Base-by-base conservation (phyloP, 2,329 filamentous ascomycete genomes). In the Cercospora sp. region DNA sequence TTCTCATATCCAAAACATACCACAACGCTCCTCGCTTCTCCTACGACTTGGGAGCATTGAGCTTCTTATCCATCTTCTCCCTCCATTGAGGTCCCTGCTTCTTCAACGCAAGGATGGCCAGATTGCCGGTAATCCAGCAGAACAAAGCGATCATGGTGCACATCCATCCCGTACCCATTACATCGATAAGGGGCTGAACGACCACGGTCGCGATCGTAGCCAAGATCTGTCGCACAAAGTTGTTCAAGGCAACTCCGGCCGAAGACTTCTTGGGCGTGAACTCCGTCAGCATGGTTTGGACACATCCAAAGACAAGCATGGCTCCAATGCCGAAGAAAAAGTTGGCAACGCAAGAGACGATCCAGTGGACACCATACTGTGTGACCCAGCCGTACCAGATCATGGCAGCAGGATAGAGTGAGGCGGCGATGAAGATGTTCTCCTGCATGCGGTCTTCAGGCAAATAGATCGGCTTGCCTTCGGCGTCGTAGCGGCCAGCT, bases 371-470 rank as follows among this genome's bases (percentile, higher is more conserved):
- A 1, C 88, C 84, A 69, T 87, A 85, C 49, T 89, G 81, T 0
- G 86, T 84, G 0, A 88, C 86, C 92, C 92, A 95, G 4, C 92
- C 92, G 76, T 91, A 94, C 83, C 89, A 89, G 30, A 95, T 82
- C 69, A 95, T 78, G 0, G 88, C 89, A 0, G 83, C 83, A 0
- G 92, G 92, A 73, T 91, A 94, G 59, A 93, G 73, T 3, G 88
- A 82, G 0, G 89, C 89, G 1, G 89, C 90, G 0, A 94, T 79
- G 90, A 89, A 94, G 3, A 90, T 90, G 76, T 95, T 95, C 76
- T 94, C 90, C 49, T 89, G 84, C 87, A 95, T 91, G 16, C 92
- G 86, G 78, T 95, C 92, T 79, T 95, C 92, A 0, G 92, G 92
- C 2, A 87, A 82, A 74, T 87, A 90, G 8, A 91, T 81, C n/a